These are phyloP conservation scores for Amanita jacksonii DNA, from an alignment of 768 basidiomycete species.

Conservation along the genomic window DNA sequence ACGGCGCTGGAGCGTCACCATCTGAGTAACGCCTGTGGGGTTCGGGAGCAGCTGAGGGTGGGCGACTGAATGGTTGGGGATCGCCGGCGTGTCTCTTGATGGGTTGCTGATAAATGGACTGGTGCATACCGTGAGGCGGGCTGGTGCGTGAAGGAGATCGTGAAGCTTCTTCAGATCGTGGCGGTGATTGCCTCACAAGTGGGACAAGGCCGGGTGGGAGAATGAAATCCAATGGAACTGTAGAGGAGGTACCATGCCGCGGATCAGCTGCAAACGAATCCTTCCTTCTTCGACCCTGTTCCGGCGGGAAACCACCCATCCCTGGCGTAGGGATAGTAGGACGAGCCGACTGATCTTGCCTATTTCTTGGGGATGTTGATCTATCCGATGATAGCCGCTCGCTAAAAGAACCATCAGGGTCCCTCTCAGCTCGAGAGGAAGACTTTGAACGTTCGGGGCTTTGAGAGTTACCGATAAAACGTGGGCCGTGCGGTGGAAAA, in stretches of 20 bases:
- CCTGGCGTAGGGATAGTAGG: neutral
- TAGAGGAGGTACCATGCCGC: neutral
- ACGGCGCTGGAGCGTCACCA: conserved; percentile 25
- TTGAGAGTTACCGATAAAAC: too few species aligned
- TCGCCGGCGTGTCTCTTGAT: conserved; percentile 32
- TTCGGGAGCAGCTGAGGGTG: conserved; percentile 12
- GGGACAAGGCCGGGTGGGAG: conserved; percentile 3
- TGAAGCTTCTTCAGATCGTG: neutral
- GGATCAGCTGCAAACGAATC: conserved; percentile 11
- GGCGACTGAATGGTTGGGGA: conserved; percentile 15
- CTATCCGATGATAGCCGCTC: too few species aligned
- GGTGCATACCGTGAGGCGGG: neutral
- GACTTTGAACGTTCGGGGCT: neutral
- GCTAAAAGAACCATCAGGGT: too few species aligned
- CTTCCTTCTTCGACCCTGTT: conserved; percentile 7
- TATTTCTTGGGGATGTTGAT: too few species aligned
- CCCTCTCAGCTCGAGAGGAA: too few species aligned
- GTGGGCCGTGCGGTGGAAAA: too few species aligned
- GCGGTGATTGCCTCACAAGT: neutral
- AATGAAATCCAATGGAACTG: neutral
- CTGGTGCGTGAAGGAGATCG: conserved; percentile 1
- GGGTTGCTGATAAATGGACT: conserved; percentile 16
- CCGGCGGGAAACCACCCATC: neutral
- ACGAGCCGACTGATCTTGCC: conserved; percentile 1
- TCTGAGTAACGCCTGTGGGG: conserved; percentile 40